These are phyloP conservation scores for Picea sitchensis DNA, from an alignment of 75 land plant genomes.

Conservation along the genomic window DNA sequence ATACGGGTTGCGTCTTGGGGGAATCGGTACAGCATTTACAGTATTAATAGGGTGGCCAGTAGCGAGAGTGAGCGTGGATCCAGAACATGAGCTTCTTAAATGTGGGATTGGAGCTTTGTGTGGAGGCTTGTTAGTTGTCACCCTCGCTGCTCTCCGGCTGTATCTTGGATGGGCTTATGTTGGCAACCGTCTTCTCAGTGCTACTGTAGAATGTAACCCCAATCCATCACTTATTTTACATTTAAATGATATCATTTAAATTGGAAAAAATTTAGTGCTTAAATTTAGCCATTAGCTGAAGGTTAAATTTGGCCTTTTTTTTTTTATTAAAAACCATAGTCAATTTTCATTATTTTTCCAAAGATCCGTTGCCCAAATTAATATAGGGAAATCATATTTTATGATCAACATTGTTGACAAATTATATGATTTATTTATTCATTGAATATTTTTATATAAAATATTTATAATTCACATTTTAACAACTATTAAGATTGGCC, in stretches of 20 bases:
- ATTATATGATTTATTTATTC: no score
- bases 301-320: no score
- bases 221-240: neutral
- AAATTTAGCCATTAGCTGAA: no score
- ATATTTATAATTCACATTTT: no score
- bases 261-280: no score
- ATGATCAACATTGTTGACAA: no score
- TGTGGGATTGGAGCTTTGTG: slow-evolving; percentile 50
- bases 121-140: slow-evolving; percentile 68
- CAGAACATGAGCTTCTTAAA: slow-evolving; percentile 39
- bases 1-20: slow-evolving; percentile 49
- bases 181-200: slow-evolving; percentile 93
- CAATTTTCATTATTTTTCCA: no score
- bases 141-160: slow-evolving; percentile 73
- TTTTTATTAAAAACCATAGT: no score
- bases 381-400: no score
- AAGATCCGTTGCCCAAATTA: no score
- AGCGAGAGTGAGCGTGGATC: slow-evolving; percentile 46
- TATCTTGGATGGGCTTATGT: slow-evolving; percentile 99
- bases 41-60: slow-evolving; percentile 86
- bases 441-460: no score
- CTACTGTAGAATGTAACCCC: slow-evolving; percentile 87
- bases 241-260: neutral
- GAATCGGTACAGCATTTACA: slow-evolving; percentile 52
- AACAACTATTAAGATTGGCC: no score